Evolutionary conservation across 345 rosid genomes (phyloP).

Genomic region (Eucalyptus guilfoylei): DNA sequence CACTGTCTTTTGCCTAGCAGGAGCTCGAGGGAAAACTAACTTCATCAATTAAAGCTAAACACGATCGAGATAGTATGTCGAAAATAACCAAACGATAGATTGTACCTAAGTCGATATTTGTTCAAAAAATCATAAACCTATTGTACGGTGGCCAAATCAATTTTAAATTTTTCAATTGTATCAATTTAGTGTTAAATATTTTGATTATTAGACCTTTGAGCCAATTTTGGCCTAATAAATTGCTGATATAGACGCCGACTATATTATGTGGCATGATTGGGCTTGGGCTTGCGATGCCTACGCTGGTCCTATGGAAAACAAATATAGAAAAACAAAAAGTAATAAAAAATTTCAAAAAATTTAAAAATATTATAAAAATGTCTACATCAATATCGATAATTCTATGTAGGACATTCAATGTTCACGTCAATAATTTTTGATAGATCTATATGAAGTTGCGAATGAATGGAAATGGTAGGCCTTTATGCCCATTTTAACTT

Average conservation of each 20-base stretch:
- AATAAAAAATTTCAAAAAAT: no score
- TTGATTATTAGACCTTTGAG: fast-evolving
- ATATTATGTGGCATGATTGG: fast-evolving
- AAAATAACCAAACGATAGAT: not conserved
- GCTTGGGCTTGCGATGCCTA: not conserved
- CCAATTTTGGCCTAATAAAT: no score
- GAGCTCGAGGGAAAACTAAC: not conserved
- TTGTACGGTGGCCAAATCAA: fast-evolving
- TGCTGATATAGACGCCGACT: fast-evolving
- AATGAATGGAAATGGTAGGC: not conserved
- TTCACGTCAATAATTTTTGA: no score
- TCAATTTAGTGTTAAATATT: no score
- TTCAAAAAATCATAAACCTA: not conserved
- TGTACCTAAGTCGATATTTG: not conserved
- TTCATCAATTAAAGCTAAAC: not conserved
- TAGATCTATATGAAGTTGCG: no score
- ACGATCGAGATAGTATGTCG: not conserved
- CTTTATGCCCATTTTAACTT: no score
- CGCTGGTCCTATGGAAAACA: fast-evolving
- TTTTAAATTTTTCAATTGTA: no score
- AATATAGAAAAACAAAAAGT: no score
- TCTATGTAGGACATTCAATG: not conserved
- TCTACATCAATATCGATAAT: not conserved
- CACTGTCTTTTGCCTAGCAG: not conserved
- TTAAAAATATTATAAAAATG: no score